These are phyloP conservation scores for Theileria equi DNA, from an alignment of 169 alveolate genomes.

Conservation along the genomic window DNA sequence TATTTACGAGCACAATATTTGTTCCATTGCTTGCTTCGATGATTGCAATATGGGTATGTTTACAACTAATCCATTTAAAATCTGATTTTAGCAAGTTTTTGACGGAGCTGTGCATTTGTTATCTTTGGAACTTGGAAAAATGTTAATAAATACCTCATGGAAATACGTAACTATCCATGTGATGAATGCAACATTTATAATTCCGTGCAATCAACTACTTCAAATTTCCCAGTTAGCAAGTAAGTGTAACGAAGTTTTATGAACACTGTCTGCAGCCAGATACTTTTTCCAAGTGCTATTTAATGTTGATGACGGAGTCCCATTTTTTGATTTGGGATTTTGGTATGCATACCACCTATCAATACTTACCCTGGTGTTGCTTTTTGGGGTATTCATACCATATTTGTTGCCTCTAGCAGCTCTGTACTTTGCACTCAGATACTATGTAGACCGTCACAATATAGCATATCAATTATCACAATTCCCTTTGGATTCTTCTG, in stretches of 20 bases:
- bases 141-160: conserved; percentile 61
- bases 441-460: conserved; percentile 74
- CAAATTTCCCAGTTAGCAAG: conserved; percentile 51
- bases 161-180: conserved; percentile 56
- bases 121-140: conserved; percentile 51
- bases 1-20: conserved; percentile 55
- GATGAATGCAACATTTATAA: conserved; percentile 55
- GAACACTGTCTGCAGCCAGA: neutral
- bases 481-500: conserved; percentile 73
- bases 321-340: conserved; percentile 75
- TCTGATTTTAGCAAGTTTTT: conserved; percentile 33
- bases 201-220: conserved; percentile 55
- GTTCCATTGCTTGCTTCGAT: conserved; percentile 63
- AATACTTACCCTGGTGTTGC: conserved; percentile 68
- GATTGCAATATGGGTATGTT: conserved; percentile 63
- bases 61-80: neutral
- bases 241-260: neutral
- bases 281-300: conserved; percentile 18
- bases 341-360: conserved; percentile 80
- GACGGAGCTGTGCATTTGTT: conserved; percentile 56
- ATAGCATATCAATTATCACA: conserved; percentile 67
- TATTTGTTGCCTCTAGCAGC: conserved; percentile 69
- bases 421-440: conserved; percentile 68
- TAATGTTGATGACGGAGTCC: conserved; percentile 46
- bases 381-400: conserved; percentile 68